phyloP scores from a whole-genome alignment of 2,329 filamentous ascomycete species.

The Metarhizium brunneum region DNA sequence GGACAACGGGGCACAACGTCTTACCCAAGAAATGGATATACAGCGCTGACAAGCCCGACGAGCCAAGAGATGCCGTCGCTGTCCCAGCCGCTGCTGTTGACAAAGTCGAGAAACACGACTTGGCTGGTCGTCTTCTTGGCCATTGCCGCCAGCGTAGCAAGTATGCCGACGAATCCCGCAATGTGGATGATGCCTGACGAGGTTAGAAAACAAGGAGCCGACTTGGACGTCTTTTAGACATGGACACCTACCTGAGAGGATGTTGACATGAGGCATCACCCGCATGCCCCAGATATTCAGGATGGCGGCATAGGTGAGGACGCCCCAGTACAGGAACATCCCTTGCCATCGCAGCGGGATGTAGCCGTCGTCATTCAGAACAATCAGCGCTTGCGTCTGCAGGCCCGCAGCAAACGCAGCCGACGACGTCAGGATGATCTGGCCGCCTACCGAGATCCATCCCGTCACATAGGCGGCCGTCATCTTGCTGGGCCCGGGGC shows the following conservation, averaged over 20 bases:
- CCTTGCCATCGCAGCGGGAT: constrained; percentile 32
- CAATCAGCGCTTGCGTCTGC: constrained; percentile 32
- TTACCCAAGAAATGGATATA: constrained; percentile 25
- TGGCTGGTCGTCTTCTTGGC: constrained; percentile 17
- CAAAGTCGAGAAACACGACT: constrained; percentile 23
- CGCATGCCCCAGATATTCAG: constrained; percentile 33
- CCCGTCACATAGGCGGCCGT: constrained; percentile 18
- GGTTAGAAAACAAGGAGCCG: constrained; percentile 1
- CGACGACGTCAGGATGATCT: constrained; percentile 35
- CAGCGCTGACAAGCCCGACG: constrained; percentile 20
- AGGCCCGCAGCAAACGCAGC: constrained; percentile 36
- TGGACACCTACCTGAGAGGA: constrained; percentile 9
- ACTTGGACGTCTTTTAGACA: neutral
- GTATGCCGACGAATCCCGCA: constrained; percentile 16
- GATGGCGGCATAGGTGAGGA: constrained; percentile 25
- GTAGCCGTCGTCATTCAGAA: constrained; percentile 31
- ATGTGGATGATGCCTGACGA: constrained; percentile 16
- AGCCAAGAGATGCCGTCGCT: constrained; percentile 23
- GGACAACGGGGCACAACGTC: neutral
- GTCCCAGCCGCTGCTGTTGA: constrained; percentile 22
- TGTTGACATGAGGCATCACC: constrained; percentile 27
- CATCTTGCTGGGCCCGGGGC: constrained; percentile 4
- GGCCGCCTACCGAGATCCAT: constrained; percentile 37
- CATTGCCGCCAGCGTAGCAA: constrained; percentile 21
- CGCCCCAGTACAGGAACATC: constrained; percentile 37